Conservation (phyloP, 1,139 yeast species). For the Kurtzmaniella quercitrusa region DNA sequence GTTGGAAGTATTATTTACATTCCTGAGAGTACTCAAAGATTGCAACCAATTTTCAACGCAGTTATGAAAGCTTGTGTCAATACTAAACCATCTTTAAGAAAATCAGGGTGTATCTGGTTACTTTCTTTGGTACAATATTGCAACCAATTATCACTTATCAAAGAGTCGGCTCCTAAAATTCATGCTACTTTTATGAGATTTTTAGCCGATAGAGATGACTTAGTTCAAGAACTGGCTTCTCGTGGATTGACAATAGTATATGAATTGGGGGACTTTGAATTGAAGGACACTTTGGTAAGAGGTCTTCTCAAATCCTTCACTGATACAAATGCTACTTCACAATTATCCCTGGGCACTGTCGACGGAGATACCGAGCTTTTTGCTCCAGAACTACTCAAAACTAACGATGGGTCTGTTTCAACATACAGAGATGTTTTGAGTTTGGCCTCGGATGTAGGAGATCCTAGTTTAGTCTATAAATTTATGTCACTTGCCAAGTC, state of each 20-base stretch:
- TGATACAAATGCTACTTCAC: conserved; percentile 51
- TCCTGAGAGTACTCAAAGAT: conserved; percentile 19
- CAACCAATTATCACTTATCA: conserved; percentile 43
- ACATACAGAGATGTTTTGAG: conserved; percentile 83
- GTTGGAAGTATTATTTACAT: conserved; percentile 11
- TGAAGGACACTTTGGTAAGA: conserved; percentile 71
- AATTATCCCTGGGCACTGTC: conserved; percentile 62
- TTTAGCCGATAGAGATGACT: conserved; percentile 74
- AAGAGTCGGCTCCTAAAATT: conserved; percentile 47
- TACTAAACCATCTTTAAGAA: conserved; percentile 71
- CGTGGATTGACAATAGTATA: conserved; percentile 81
- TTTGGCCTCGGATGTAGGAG: conserved; percentile 92
- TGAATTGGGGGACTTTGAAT: conserved; percentile 66
- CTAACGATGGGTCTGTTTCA: conserved; percentile 82
- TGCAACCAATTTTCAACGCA: conserved; percentile 36
- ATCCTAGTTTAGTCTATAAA: conserved; percentile 88
- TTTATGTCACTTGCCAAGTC: conserved; percentile 91
- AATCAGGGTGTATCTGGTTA: conserved; percentile 83
- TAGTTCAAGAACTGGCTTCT: conserved; percentile 88
- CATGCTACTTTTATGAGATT: conserved; percentile 74
- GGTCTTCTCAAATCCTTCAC: conserved; percentile 79
- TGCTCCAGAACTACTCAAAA: conserved; percentile 73
- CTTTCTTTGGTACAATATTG: conserved; percentile 76
- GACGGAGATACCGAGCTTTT: conserved; percentile 80
- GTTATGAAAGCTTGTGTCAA: conserved; percentile 52